Conservation (phyloP, 768 basidiomycete species). For the Coprinopsis sp. region DNA sequence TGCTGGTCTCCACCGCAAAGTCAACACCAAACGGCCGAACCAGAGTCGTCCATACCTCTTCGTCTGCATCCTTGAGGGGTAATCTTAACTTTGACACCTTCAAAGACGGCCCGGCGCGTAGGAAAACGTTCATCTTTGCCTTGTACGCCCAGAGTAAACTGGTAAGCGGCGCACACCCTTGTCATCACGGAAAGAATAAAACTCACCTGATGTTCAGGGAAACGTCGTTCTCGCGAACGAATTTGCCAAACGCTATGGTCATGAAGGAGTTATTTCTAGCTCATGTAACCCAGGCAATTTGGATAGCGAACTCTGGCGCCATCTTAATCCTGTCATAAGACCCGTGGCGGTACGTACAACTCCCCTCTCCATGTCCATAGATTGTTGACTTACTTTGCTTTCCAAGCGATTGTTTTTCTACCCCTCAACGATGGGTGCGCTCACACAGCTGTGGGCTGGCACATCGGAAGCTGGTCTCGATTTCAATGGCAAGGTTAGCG, state of each 20-base stretch:
- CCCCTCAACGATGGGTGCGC: slow-evolving; percentile 27
- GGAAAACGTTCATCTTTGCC: slow-evolving; percentile 8
- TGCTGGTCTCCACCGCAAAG: slow-evolving; percentile 30
- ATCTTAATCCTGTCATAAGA: slow-evolving; percentile 11
- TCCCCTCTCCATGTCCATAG: neutral
- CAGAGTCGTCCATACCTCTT: slow-evolving; percentile 38
- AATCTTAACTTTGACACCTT: slow-evolving; percentile 35
- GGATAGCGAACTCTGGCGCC: slow-evolving; percentile 27
- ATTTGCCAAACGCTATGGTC: slow-evolving; percentile 37
- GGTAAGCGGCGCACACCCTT: slow-evolving; percentile 12
- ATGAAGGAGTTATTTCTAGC: slow-evolving; percentile 37
- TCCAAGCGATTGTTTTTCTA: slow-evolving; percentile 10
- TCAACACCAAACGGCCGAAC: slow-evolving; percentile 25
- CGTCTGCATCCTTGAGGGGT: slow-evolving; percentile 20
- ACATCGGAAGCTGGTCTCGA: slow-evolving; percentile 27
- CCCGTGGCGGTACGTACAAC: slow-evolving; percentile 12
- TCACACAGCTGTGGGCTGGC: slow-evolving; percentile 40
- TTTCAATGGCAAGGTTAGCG: slow-evolving; percentile 30
- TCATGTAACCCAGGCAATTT: slow-evolving; percentile 40
- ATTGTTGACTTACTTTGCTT: neutral
- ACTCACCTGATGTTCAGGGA: slow-evolving; percentile 23
- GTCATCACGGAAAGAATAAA: no score
- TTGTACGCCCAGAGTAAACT: slow-evolving; percentile 31
- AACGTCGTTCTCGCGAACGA: slow-evolving; percentile 38
- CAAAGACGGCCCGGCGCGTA: slow-evolving; percentile 31